Evolutionary conservation across 1,284 basidiomycete genomes (phyloP).

Genomic region (Taiwanofungus camphoratus): DNA sequence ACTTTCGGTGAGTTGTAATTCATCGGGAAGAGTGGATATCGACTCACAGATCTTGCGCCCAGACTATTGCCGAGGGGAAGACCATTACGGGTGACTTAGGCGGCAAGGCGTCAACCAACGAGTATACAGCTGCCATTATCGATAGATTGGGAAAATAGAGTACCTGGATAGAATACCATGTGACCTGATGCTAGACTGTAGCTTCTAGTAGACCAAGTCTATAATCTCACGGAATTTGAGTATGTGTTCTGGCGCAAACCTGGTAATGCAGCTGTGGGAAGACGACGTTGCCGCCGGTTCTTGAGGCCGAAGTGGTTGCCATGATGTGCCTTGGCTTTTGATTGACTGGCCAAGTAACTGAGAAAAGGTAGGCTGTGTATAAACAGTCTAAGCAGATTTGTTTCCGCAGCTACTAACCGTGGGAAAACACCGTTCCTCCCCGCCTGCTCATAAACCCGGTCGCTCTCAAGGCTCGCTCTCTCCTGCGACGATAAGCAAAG

Average conservation of each 20-base stretch:
- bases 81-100: constrained; percentile 90
- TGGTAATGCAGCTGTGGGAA: too few species aligned
- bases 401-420: constrained; percentile 23
- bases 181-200: too few species aligned
- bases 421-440: constrained; percentile 21
- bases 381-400: too few species aligned
- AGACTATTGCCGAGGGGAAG: constrained; percentile 96
- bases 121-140: constrained; percentile 89
- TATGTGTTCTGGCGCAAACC: too few species aligned
- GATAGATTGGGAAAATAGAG: constrained; percentile 57
- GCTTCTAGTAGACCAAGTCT: constrained; percentile 4
- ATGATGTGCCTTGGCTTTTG: too few species aligned
- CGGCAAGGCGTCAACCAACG: constrained; percentile 81
- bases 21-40: background rate
- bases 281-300: too few species aligned
- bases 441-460: constrained; percentile 23
- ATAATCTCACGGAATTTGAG: too few species aligned
- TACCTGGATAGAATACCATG: too few species aligned
- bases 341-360: too few species aligned
- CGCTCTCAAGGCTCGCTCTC: constrained; percentile 20
- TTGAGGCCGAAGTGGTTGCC: too few species aligned
- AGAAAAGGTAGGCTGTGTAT: too few species aligned
- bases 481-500: constrained; percentile 41
- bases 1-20: constrained; percentile 50
- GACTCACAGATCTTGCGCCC: constrained; percentile 14